Evolutionary conservation across 352 stramenopile genomes (phyloP).

Genomic region (Phytophthora pseudosyringae): DNA sequence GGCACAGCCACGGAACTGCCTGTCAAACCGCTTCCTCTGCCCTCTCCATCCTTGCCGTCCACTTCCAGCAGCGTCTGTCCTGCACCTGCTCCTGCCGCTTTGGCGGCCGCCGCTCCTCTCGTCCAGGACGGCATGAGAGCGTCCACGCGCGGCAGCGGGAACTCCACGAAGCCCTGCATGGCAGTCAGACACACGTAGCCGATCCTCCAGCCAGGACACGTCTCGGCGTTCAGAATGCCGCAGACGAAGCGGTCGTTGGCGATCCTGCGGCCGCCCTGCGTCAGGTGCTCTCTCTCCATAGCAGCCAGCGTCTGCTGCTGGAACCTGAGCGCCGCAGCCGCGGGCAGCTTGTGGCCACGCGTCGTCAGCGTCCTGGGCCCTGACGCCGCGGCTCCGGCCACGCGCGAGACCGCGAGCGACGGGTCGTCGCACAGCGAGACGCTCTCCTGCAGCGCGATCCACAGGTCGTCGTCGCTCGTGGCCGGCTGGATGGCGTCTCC

Average conservation of each 20-base stretch:
- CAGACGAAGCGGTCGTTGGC: slow-evolving; percentile 74
- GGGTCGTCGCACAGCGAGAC: slow-evolving; percentile 75
- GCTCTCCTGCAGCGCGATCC: slow-evolving; percentile 79
- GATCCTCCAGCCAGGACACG: slow-evolving; percentile 77
- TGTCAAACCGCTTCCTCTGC: slow-evolving; percentile 11
- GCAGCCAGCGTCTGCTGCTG: slow-evolving; percentile 47
- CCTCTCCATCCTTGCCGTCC: slow-evolving; percentile 13
- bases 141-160: slow-evolving; percentile 67
- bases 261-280: slow-evolving; percentile 54
- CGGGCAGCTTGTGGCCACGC: slow-evolving; percentile 43
- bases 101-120: slow-evolving; percentile 3
- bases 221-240: slow-evolving; percentile 75
- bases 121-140: slow-evolving; percentile 64
- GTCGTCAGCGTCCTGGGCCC: slow-evolving; percentile 34
- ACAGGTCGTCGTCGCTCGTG: slow-evolving; percentile 84
- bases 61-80: slow-evolving; percentile 29
- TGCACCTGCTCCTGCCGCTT: background rate
- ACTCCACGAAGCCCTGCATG: slow-evolving; percentile 86
- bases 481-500: slow-evolving; percentile 60
- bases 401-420: slow-evolving; percentile 56
- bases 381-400: slow-evolving; percentile 8
- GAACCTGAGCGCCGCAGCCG: slow-evolving; percentile 36
- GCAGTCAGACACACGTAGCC: slow-evolving; percentile 75
- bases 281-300: slow-evolving; percentile 66
- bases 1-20: slow-evolving; percentile 51